Percentiles rank a stretch among this genome's conserved stretches.
These are phyloP conservation scores for Didymella exigua DNA, from an alignment of 2,329 filamentous ascomycete genomes.

Conservation along the genomic window DNA sequence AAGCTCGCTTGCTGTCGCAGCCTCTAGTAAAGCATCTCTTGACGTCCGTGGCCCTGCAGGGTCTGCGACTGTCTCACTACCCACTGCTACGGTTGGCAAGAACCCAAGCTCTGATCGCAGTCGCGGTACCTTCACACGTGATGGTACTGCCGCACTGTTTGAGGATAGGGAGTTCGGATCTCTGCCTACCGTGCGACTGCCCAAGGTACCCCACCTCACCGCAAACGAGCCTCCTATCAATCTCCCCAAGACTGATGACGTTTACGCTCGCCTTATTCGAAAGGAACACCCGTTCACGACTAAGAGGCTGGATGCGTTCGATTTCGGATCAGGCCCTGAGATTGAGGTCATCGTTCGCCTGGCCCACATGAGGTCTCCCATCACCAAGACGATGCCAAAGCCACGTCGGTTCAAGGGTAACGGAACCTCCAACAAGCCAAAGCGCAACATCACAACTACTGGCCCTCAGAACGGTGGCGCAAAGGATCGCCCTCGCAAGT, in stretches of 20 bases:
- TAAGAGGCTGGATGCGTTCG: conserved; percentile 33
- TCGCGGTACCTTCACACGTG: conserved; percentile 48
- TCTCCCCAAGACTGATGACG: conserved; percentile 30
- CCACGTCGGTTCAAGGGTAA: conserved; percentile 26
- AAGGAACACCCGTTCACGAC: conserved; percentile 39
- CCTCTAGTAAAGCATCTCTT: conserved; percentile 67
- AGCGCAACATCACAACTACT: conserved; percentile 31
- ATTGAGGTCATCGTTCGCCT: conserved; percentile 40
- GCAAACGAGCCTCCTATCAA: conserved; percentile 38
- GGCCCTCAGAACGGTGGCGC: conserved; percentile 23
- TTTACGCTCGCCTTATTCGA: conserved; percentile 28
- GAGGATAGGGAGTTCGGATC: conserved; percentile 57
- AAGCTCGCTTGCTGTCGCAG: conserved; percentile 64
- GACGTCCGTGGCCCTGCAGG: conserved; percentile 54
- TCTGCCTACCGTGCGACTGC: conserved; percentile 46
- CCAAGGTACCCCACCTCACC: conserved; percentile 42
- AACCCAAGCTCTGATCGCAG: conserved; percentile 36
- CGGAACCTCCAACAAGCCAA: conserved; percentile 31
- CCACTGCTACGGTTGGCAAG: conserved; percentile 41
- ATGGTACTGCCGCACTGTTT: conserved; percentile 50
- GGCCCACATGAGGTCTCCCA: conserved; percentile 30
- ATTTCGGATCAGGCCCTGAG: conserved; percentile 30
- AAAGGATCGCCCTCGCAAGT: conserved; percentile 40
- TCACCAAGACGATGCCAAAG: conserved; percentile 39
- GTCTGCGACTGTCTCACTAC: conserved; percentile 74